Conservation (phyloP, 257 asterid species). For the Penstemon barbatus region DNA sequence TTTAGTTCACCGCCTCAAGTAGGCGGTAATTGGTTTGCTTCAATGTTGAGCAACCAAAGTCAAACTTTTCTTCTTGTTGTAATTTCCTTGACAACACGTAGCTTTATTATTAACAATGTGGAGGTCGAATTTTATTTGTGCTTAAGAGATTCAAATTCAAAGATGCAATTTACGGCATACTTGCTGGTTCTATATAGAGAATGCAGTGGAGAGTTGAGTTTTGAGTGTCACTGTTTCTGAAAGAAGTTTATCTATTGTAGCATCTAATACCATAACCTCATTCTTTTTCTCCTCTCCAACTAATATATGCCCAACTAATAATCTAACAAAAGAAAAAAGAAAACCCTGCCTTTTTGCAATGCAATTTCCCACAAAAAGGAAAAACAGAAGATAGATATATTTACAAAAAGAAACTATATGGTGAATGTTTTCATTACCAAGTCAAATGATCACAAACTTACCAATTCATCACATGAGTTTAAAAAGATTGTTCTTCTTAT, state of each 20-base stretch:
- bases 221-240: conserved; percentile 37
- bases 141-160: too few species aligned
- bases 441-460: conserved; percentile 24
- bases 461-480: conserved; percentile 50
- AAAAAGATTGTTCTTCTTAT: conserved; percentile 56
- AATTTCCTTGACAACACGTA: too few species aligned
- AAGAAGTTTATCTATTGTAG: conserved; percentile 31
- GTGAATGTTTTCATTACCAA: conserved; percentile 11
- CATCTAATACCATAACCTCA: too few species aligned
- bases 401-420: neutral
- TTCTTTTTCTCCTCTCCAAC: too few species aligned
- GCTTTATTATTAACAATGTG: too few species aligned
- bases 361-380: conserved; percentile 10
- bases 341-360: neutral
- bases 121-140: too few species aligned
- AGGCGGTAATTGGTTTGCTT: too few species aligned
- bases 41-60: too few species aligned
- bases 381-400: neutral
- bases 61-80: too few species aligned
- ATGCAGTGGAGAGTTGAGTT: conserved; percentile 36
- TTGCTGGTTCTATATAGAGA: neutral
- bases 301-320: neutral
- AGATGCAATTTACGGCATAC: too few species aligned
- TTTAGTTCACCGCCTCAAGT: too few species aligned
- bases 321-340: neutral